phyloP scores from a whole-genome alignment of 2,329 filamentous ascomycete species.

The Curvularia verruculosa region DNA sequence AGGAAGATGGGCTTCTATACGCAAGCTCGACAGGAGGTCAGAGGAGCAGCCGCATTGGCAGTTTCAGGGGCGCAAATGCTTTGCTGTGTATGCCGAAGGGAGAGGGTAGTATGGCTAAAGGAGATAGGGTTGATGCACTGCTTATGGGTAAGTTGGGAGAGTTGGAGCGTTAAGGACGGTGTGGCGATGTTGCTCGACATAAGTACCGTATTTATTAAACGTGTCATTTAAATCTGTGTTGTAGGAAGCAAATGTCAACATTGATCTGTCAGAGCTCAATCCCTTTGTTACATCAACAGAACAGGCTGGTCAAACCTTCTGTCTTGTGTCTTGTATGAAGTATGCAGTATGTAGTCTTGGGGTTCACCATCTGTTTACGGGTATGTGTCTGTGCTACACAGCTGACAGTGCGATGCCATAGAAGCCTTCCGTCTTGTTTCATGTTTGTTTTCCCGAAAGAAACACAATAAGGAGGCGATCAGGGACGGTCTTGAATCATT shows the following conservation, averaged over 20 bases:
- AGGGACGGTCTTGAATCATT: background rate
- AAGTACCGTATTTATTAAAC: too few species aligned
- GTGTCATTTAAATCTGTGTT: too few species aligned
- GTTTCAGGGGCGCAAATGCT: constrained; percentile 86
- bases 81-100: constrained; percentile 75
- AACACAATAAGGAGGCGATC: background rate
- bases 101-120: constrained; percentile 69
- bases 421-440: background rate
- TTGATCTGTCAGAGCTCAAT: too few species aligned
- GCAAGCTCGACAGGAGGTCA: constrained; percentile 88
- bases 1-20: constrained; percentile 68
- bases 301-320: too few species aligned
- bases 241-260: too few species aligned
- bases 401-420: background rate
- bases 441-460: background rate
- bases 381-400: background rate
- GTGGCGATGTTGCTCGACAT: background rate
- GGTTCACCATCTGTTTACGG: background rate
- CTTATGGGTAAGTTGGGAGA: constrained; percentile 64
- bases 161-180: constrained; percentile 6
- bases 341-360: background rate
- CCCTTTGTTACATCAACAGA: too few species aligned
- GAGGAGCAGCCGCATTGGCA: constrained; percentile 87
- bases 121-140: constrained; percentile 75
- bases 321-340: background rate